Base-by-base conservation (phyloP, 768 basidiomycete species). In the Mycena indigotica region DNA sequence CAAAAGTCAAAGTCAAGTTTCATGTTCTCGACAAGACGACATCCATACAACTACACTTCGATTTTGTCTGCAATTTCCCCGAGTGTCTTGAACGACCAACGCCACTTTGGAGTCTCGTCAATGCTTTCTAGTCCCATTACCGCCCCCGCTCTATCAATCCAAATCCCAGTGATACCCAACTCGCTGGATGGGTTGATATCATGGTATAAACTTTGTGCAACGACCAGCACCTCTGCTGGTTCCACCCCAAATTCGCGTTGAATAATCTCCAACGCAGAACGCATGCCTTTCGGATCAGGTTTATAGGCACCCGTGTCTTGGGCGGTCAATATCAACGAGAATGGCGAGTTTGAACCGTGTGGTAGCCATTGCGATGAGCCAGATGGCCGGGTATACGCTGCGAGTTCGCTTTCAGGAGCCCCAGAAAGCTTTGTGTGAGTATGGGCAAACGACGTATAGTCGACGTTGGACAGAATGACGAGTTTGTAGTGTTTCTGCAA, bases 301-400 rank as follows among this genome's bases (percentile, higher is more conserved):
- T 91, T 91, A 72, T 90, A 91, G 30, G 82, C 82, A n/a, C 83
- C 82, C 4, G 83, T 80, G 60, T 88, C 87, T 67, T 91, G 82
- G 4, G 90, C 88, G 6, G 88, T 91, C 63, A 87, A 73, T 53
- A 89, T 74, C 51, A 84, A 76, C 25, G 83, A 80, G 70, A 91
- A 91, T 1, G 84, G 80, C 24, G 87, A 88, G 49, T 74, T 72
- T 5, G 78, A 75, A 30, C 70, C 66, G 24, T 79, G 77, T 0
- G 72, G 81, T 53, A 80, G 78, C 75, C 80, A 83, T 48, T 73
- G 73, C 35, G 70, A 5, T 73, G 70, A 39, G 74, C 70, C 32
- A 72, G 63, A 6, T 1, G 74, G 73, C 25, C 67, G 68, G 0
- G 76, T 67, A 65, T 75, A 73, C 35, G 69, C 10, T 26, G 66